Conservation (phyloP, 2,329 filamentous ascomycete species). For the Drechslerella coelobrocha region DNA sequence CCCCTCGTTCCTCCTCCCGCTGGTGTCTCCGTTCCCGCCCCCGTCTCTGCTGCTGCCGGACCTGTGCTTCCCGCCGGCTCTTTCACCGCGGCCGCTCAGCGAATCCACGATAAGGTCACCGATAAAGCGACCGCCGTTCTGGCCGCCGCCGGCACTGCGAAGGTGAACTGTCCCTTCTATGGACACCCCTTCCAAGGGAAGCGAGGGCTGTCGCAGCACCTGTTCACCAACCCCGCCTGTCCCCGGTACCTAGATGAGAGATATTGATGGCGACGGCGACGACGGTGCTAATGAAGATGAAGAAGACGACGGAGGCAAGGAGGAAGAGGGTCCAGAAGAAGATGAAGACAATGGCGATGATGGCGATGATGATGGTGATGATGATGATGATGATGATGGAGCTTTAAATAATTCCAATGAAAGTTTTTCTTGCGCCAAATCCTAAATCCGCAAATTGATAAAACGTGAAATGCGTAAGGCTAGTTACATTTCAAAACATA, state of each 20-base stretch:
- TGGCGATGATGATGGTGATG: not conserved
- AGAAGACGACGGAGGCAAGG: slow-evolving; percentile 1
- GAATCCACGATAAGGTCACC: not conserved
- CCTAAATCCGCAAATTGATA: not conserved
- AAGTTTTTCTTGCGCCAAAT: not conserved
- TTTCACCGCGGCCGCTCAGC: not conserved
- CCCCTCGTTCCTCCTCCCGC: not conserved
- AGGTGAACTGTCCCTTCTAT: not conserved
- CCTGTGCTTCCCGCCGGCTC: not conserved
- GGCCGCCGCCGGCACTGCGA: not conserved
- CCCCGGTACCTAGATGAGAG: not conserved
- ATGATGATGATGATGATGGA: not conserved
- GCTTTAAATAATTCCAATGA: not conserved
- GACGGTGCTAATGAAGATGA: not conserved
- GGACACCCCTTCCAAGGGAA: not conserved
- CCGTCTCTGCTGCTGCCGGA: not conserved
- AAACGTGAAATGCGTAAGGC: not conserved
- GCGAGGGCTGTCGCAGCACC: not conserved
- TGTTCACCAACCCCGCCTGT: not conserved
- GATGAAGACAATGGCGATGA: not conserved
- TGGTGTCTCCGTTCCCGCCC: not conserved
- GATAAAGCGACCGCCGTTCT: not conserved
- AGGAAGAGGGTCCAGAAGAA: not conserved
- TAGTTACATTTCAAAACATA: no score
- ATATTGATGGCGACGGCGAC: slow-evolving; percentile 1